Evolutionary conservation across 257 asterid genomes (phyloP).

Genomic region (Hygrophila difformis): DNA sequence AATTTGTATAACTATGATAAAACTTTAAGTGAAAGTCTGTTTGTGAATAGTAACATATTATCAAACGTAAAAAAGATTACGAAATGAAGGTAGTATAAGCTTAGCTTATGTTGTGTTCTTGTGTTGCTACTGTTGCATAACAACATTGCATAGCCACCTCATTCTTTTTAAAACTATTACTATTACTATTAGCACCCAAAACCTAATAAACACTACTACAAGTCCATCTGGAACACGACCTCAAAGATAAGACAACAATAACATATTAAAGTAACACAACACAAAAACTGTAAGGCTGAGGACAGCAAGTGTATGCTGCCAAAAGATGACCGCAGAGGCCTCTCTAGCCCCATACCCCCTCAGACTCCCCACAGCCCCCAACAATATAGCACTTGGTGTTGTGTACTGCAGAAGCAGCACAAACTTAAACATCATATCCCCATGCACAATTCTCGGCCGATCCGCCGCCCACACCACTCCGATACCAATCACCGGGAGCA

Average conservation of each 20-base stretch:
- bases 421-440: slow-evolving; percentile 49
- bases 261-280: slow-evolving; percentile 33
- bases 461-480: slow-evolving; percentile 44
- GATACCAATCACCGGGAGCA: slow-evolving; percentile 46
- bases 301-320: slow-evolving; percentile 58
- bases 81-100: too few relatives aligned
- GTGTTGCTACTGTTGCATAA: too few relatives aligned
- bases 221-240: too few relatives aligned
- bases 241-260: background rate
- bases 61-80: too few relatives aligned
- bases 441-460: slow-evolving; percentile 25
- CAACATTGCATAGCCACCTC: too few relatives aligned
- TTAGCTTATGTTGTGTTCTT: too few relatives aligned
- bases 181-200: too few relatives aligned
- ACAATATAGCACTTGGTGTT: slow-evolving; percentile 57
- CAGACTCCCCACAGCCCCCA: slow-evolving; percentile 66
- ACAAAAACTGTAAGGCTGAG: slow-evolving; percentile 39
- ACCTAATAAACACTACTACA: too few relatives aligned
- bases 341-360: slow-evolving; percentile 66
- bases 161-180: too few relatives aligned
- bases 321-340: slow-evolving; percentile 63
- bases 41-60: too few relatives aligned
- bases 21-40: too few relatives aligned
- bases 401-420: slow-evolving; percentile 67
- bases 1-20: too few relatives aligned